These are phyloP conservation scores for Arthrobotrys entomopaga DNA, from an alignment of 2,329 filamentous ascomycete species.

Conservation along the genomic window DNA sequence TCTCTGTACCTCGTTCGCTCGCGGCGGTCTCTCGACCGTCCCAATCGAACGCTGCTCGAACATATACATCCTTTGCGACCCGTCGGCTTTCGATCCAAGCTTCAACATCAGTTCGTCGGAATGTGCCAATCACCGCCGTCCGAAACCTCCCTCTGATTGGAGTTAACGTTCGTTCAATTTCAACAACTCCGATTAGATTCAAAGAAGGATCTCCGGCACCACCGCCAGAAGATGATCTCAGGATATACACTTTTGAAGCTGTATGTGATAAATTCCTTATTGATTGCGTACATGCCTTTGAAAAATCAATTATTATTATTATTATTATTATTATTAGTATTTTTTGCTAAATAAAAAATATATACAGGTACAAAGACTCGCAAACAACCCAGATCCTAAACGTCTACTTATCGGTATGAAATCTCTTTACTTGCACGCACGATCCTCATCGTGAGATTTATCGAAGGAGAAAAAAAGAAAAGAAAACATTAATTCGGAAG, in stretches of 20 bases:
- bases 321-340: no score
- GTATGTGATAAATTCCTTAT: neutral
- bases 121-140: neutral
- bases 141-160: neutral
- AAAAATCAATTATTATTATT: no score
- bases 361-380: conserved; percentile 26
- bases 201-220: neutral
- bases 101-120: neutral
- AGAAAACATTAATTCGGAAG: conserved; percentile 61
- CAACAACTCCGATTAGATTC: neutral
- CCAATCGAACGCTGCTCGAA: conserved; percentile 1
- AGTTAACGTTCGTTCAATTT: conserved; percentile 13
- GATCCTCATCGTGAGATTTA: neutral
- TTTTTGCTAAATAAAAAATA: neutral
- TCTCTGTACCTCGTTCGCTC: conserved; percentile 25
- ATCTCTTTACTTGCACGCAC: neutral
- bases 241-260: conserved; percentile 27
- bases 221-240: conserved; percentile 10
- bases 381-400: conserved; percentile 34
- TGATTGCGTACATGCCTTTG: no score
- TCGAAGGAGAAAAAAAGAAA: conserved; percentile 59
- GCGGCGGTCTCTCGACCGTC: conserved; percentile 23
- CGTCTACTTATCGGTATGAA: conserved; percentile 35
- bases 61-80: conserved; percentile 1
- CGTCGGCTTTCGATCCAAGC: conserved; percentile 18